phyloP scores from a whole-genome alignment of 2,329 filamentous ascomycete genomes.

The Fusarium tupiense region DNA sequence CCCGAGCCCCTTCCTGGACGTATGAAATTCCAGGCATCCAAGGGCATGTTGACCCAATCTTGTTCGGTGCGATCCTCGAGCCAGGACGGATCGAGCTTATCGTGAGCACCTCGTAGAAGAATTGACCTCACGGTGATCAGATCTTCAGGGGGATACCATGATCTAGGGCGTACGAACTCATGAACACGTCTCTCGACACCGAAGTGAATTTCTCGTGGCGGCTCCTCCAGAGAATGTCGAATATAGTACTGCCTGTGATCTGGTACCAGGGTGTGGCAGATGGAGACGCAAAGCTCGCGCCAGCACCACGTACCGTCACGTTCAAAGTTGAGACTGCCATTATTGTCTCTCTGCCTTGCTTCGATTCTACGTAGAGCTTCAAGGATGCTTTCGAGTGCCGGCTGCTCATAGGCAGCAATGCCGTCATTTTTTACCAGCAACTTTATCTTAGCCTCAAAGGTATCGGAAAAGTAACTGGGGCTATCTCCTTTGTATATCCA shows the following conservation, averaged over 20 bases:
- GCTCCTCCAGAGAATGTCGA: not conserved
- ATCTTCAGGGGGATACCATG: not conserved
- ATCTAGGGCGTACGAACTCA: not conserved
- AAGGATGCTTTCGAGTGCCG: not conserved
- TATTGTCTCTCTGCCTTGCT: not conserved
- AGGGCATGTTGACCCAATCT: not conserved
- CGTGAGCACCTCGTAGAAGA: not conserved
- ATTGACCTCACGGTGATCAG: not conserved
- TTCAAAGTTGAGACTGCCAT: not conserved
- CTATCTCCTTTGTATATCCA: not conserved
- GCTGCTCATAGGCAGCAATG: rapidly evolving
- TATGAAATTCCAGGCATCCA: not conserved
- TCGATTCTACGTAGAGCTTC: not conserved
- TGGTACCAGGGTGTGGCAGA: too few relatives aligned
- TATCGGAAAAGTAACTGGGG: not conserved
- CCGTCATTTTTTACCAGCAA: not conserved
- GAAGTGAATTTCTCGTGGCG: not conserved
- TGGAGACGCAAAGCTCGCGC: not conserved
- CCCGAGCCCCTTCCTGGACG: too few relatives aligned
- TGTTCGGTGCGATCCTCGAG: not conserved
- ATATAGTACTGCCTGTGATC: too few relatives aligned
- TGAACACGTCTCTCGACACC: not conserved
- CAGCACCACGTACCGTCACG: not conserved
- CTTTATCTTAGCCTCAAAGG: not conserved
- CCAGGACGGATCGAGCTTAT: not conserved